These are phyloP conservation scores for Pezicula neosporulosa DNA, from an alignment of 2,329 filamentous ascomycete genomes.

Conservation along the genomic window DNA sequence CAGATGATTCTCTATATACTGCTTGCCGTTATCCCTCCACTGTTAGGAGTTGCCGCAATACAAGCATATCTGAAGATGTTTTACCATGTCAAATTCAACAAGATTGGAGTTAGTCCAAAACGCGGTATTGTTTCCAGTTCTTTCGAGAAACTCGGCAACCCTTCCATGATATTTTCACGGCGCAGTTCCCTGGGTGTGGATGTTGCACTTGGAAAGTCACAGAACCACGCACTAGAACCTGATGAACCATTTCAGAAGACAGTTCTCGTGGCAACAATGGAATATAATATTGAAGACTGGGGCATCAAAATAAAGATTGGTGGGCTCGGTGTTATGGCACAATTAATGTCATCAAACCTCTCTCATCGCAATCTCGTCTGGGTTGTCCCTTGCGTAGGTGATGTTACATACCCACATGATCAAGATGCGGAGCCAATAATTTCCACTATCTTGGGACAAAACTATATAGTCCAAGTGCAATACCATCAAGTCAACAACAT, in stretches of 20 bases:
- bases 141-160: constrained; percentile 20
- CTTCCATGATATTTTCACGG: too few relatives aligned
- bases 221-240: too few relatives aligned
- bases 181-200: too few relatives aligned
- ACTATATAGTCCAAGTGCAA: constrained; percentile 59
- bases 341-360: constrained; percentile 22
- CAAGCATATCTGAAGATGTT: constrained; percentile 58
- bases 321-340: constrained; percentile 65
- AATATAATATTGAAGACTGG: constrained; percentile 69
- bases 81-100: constrained; percentile 51
- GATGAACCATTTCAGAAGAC: too few relatives aligned
- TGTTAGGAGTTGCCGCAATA: constrained; percentile 44
- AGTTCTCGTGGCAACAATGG: constrained; percentile 55
- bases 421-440: constrained; percentile 50
- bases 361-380: constrained; percentile 62
- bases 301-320: constrained; percentile 68
- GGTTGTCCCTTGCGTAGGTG: constrained; percentile 59
- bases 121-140: constrained; percentile 35
- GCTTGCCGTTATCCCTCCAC: constrained; percentile 52
- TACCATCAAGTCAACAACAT: constrained; percentile 61
- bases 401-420: constrained; percentile 59
- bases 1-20: too few relatives aligned
- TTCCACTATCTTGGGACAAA: constrained; percentile 55
- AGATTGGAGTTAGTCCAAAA: constrained; percentile 51
- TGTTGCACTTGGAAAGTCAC: too few relatives aligned